These are phyloP conservation scores for Daucus carota DNA, from an alignment of 129 eudicot genomes.

Conservation along the genomic window DH1_v3.0 NC_030383.2:12096001-12096500, in stretches of 20 bases:
- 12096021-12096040: conserved; percentile 9
- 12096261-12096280: not conserved
- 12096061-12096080: not conserved
- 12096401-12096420: not conserved
- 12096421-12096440: not conserved
- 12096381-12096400: too few relatives aligned
- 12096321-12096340: too few relatives aligned
- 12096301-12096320: not conserved
- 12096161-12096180: not conserved
- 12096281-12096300: not conserved
- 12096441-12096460: not conserved
- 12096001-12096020: conserved; percentile 15
- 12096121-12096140: not conserved
- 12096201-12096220: not conserved
- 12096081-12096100: not conserved
- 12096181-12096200: not conserved
- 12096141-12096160: not conserved
- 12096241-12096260: not conserved
- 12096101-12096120: not conserved
- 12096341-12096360: too few relatives aligned
- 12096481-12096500: not conserved
- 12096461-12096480: not conserved
- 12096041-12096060: not conserved
- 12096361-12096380: too few relatives aligned
- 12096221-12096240: not conserved